Conservation (phyloP, 2,329 filamentous ascomycete genomes). For the Xylariaceae sp. region DNA sequence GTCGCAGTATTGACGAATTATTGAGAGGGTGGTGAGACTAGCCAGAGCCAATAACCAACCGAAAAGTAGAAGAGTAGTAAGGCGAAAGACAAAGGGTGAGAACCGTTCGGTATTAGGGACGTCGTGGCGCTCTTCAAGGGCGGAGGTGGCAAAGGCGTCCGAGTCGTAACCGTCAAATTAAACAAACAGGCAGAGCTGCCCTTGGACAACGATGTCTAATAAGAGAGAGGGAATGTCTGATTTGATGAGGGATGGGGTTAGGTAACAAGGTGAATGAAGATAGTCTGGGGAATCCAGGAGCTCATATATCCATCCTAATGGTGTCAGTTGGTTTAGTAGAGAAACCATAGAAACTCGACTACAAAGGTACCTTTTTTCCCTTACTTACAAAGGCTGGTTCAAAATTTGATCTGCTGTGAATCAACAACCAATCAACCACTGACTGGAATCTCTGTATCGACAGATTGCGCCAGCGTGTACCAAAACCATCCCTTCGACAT, state of each 20-base stretch:
- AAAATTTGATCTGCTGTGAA: slow-evolving; percentile 12
- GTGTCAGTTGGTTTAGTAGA: too few relatives aligned
- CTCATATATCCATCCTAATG: slow-evolving; percentile 22
- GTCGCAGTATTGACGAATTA: slow-evolving; percentile 19
- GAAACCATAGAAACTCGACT: too few relatives aligned
- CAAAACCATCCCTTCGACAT: slow-evolving; percentile 13
- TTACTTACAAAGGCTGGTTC: too few relatives aligned
- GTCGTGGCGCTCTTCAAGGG: slow-evolving; percentile 24
- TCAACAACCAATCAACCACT: slow-evolving; percentile 10
- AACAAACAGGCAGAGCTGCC: slow-evolving; percentile 16
- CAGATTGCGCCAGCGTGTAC: slow-evolving; percentile 13
- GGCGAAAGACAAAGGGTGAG: slow-evolving; percentile 7
- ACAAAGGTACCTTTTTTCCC: too few relatives aligned
- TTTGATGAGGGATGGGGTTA: slow-evolving; percentile 12
- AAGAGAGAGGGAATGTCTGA: slow-evolving; percentile 12
- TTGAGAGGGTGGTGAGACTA: slow-evolving; percentile 24
- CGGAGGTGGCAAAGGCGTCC: slow-evolving; percentile 20
- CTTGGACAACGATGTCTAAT: slow-evolving; percentile 22
- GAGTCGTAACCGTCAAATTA: slow-evolving; percentile 17
- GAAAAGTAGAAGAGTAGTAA: slow-evolving; percentile 9
- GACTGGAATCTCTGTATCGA: slow-evolving; percentile 12
- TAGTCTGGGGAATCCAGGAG: slow-evolving; percentile 10
- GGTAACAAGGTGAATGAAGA: slow-evolving; percentile 1
- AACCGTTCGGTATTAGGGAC: slow-evolving; percentile 23
- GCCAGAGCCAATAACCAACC: slow-evolving; percentile 21